Conservation (phyloP, 2,329 filamentous ascomycete genomes). For the Trichothecium roseum region DNA sequence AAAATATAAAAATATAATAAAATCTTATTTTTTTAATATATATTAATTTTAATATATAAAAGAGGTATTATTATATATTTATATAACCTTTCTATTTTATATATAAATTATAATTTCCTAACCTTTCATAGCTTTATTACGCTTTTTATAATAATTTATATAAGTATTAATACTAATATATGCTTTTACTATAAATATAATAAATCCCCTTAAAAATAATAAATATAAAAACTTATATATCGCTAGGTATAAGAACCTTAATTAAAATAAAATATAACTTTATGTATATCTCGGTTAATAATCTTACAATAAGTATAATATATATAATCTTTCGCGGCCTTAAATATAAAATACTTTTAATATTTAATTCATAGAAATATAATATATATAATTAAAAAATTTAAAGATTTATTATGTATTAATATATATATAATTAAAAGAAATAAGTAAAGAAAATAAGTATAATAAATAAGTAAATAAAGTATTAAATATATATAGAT, state of each 20-base stretch:
- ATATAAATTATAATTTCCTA: not conserved
- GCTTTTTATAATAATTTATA: constrained; percentile 1
- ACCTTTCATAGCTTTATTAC: not conserved
- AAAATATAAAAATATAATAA: constrained; percentile 1
- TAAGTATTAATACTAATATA: no score
- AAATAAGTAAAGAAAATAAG: not conserved
- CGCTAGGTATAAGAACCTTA: no score
- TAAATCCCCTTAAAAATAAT: constrained; percentile 1
- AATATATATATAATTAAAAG: not conserved
- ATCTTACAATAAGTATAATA: no score
- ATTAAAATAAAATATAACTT: no score
- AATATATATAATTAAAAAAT: not conserved
- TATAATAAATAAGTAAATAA: no score
- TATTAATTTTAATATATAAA: constrained; percentile 1
- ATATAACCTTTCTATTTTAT: not conserved
- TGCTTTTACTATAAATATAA: no score
- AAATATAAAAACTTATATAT: no score
- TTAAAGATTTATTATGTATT: constrained; percentile 1
- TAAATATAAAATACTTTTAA: no score
- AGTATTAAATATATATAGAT: not conserved
- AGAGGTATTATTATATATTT: constrained; percentile 1
- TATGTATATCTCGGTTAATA: no score
- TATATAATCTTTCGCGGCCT: no score
- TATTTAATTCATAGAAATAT: constrained; percentile 1
- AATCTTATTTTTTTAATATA: not conserved